Evolutionary conservation across 2,329 filamentous ascomycete species (phyloP).

Genomic region (Fusarium sp.): DNA sequence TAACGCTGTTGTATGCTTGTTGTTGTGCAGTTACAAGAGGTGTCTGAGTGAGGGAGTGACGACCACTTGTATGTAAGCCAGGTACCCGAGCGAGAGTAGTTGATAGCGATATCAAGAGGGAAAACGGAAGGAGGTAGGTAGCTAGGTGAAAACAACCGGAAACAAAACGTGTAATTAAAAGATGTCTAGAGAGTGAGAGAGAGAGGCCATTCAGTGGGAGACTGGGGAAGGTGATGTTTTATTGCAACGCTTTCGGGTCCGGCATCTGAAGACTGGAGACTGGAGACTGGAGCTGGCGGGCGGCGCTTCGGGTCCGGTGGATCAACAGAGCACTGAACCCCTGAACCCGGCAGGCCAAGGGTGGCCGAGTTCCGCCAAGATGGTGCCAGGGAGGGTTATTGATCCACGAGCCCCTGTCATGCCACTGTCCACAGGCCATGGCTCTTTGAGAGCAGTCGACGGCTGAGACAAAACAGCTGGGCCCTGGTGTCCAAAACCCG

Average conservation of each 20-base stretch:
- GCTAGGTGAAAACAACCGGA: conserved; percentile 9
- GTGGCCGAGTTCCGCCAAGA: conserved; percentile 28
- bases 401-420: conserved; percentile 27
- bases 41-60: conserved; percentile 33
- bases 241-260: conserved; percentile 25
- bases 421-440: conserved; percentile 1
- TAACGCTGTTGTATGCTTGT: conserved; percentile 21
- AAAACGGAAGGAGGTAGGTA: conserved; percentile 3
- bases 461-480: conserved; percentile 29
- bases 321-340: conserved; percentile 34
- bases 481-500: conserved; percentile 8
- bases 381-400: conserved; percentile 26
- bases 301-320: conserved; percentile 39
- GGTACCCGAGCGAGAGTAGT: conserved; percentile 32
- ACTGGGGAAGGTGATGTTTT: conserved; percentile 37
- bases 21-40: conserved; percentile 21
- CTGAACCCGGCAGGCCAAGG: conserved; percentile 37
- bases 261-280: conserved; percentile 22
- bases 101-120: conserved; percentile 2
- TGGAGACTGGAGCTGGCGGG: conserved; percentile 13
- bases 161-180: conserved; percentile 36
- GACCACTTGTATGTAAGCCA: conserved; percentile 26
- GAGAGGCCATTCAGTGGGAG: conserved; percentile 5
- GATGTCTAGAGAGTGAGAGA: conserved; percentile 9
- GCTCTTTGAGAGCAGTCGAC: conserved; percentile 10